Evolutionary conservation across 1,284 basidiomycete genomes (phyloP), one percentile per base, ranked within the genome.

Genomic region (Sparassis latifolia): DNA sequence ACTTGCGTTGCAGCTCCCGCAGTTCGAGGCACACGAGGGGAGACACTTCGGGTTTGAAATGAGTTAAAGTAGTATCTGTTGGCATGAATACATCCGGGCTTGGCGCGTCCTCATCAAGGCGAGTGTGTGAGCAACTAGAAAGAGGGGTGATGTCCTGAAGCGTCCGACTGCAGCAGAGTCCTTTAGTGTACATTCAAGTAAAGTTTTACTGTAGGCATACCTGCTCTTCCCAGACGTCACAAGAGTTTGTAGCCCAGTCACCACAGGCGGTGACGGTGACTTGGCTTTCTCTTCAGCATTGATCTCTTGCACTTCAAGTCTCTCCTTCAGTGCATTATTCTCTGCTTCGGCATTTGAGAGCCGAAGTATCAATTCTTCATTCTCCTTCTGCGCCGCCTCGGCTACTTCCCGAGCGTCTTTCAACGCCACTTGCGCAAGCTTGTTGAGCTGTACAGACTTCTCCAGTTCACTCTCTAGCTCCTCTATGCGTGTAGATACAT

Each of bases 401-500:
- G 12, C 35, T 12, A 37, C 12, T 12, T 37, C 35, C 35, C 12
- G 37, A 10, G 55, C 58, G n/a, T 62, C 55, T n/a, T 35, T 49
- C n/a, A 59, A 33, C 20, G 54, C 55, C 3, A 27, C 37, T 2
- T 53, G 44, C 0, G 56, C 50, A 2, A 48, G 41, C 49, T 55
- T 58, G 51, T 58, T 55, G 10, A 57, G 38, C 27, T 48, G 49
- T 1, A 58, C 48, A 40, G 59, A 55, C 27, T 50, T 55, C 27
- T 47, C 29, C 5, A 62, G 49, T 40, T 64, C 58, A 1, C 42
- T 32, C 49, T 60, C 56, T 31, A 64, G 50, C 0, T 28, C 43
- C 28, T 57, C 54, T 2, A 62, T 42, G 5, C 54, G 52, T 2
- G 52, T 42, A 5, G 56, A 55, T n/a, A 58, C 56, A 40, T 58